Evolutionary conservation across 176 grass and related monocot species (phyloP).

Genomic region (Carex pumila): DNA sequence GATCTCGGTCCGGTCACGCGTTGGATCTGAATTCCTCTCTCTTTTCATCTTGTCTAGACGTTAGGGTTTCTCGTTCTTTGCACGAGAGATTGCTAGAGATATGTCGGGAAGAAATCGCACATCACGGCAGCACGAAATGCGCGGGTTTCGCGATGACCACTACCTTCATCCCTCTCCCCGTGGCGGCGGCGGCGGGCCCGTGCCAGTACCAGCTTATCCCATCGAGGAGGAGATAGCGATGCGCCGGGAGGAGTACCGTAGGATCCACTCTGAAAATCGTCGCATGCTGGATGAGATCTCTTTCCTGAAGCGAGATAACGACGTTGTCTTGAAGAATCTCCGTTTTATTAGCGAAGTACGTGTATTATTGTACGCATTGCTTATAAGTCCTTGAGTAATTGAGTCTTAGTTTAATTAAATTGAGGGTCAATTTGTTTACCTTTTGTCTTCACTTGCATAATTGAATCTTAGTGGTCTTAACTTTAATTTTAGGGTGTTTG

Average conservation of each 20-base stretch:
- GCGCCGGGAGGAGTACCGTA: constrained; percentile 22
- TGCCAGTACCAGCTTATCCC: constrained; percentile 5
- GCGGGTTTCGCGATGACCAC: constrained; percentile 10
- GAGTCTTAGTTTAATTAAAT: neutral
- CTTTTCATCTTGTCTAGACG: neutral
- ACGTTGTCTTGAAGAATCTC: constrained; percentile 20
- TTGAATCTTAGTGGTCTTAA: neutral
- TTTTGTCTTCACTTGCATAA: neutral
- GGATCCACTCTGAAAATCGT: constrained; percentile 28
- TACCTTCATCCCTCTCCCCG: neutral
- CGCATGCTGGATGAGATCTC: constrained; percentile 30
- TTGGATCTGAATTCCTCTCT: no score
- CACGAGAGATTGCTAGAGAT: neutral
- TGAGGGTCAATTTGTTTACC: neutral
- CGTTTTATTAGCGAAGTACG: constrained; percentile 24
- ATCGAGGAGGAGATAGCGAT: constrained; percentile 26
- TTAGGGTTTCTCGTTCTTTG: neutral
- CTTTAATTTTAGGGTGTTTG: neutral
- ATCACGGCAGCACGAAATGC: neutral
- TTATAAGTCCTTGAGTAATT: neutral
- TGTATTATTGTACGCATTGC: neutral
- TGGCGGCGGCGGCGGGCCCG: neutral
- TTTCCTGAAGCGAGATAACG: constrained; percentile 28
- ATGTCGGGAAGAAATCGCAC: constrained; percentile 9
- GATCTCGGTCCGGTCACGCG: no score